Percentiles rank a stretch among this genome's conserved stretches.
Evolutionary conservation across 768 basidiomycete species (phyloP).

Genomic region (Inosperma sp.): DNA sequence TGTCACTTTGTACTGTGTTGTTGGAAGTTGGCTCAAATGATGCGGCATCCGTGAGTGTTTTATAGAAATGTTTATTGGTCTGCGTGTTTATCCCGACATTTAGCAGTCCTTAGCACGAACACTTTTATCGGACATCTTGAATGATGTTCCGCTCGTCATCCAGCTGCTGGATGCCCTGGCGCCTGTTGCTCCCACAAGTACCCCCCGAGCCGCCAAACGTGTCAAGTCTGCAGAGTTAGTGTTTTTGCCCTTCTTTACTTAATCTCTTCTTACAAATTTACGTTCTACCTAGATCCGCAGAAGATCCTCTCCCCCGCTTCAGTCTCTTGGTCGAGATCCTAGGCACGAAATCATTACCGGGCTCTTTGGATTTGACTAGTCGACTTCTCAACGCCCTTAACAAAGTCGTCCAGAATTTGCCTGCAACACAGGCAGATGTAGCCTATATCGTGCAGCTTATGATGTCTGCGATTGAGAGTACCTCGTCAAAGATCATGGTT

Average conservation of each 20-base stretch:
- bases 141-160: conserved; percentile 49
- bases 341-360: conserved; percentile 57
- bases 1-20: conserved; percentile 52
- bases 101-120: conserved; percentile 47
- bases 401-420: conserved; percentile 54
- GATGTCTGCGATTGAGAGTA: conserved; percentile 74
- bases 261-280: conserved; percentile 3
- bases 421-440: conserved; percentile 56
- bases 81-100: conserved; percentile 2
- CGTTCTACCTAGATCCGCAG: conserved; percentile 24
- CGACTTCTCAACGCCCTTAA: conserved; percentile 69
- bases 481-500: conserved; percentile 54
- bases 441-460: conserved; percentile 80
- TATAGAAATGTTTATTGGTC: neutral
- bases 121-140: conserved; percentile 44
- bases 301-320: conserved; percentile 44
- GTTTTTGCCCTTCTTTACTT: neutral
- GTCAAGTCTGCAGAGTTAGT: conserved; percentile 55
- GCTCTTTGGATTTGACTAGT: conserved; percentile 67
- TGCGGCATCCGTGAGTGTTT: conserved; percentile 42
- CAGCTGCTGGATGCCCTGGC: conserved; percentile 49
- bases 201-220: conserved; percentile 58
- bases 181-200: conserved; percentile 37
- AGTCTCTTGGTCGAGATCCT: conserved; percentile 67
- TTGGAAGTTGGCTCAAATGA: conserved; percentile 48